Conservation (phyloP, 306 rosid genomes). For the Psophocarpus tetragonolobus region DNA sequence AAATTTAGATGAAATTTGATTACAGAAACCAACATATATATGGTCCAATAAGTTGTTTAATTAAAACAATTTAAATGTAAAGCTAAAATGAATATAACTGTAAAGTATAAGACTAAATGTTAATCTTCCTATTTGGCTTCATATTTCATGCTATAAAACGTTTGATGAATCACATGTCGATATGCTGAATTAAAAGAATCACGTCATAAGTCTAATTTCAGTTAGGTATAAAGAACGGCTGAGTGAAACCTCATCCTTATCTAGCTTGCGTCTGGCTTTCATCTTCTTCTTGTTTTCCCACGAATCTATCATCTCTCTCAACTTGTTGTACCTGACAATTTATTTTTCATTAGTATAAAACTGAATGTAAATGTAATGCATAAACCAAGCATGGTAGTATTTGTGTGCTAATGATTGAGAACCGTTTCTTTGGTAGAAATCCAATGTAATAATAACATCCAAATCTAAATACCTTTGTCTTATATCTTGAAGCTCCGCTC, state of each 20-base stretch:
- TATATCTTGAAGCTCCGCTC: constrained; percentile 55
- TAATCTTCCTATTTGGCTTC: not conserved
- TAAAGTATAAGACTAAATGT: not conserved
- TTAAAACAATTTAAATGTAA: not conserved
- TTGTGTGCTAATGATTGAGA: constrained; percentile 5
- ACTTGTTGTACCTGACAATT: constrained; percentile 61
- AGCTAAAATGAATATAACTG: not conserved
- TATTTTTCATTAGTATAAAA: constrained; percentile 27
- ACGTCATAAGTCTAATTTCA: not conserved
- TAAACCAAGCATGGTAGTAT: constrained; percentile 13
- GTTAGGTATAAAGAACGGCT: constrained; percentile 9
- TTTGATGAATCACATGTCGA: not conserved
- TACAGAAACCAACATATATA: not conserved
- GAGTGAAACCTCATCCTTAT: constrained; percentile 53
- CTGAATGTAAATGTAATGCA: constrained; percentile 2
- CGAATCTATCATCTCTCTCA: constrained; percentile 43
- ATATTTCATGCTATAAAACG: not conserved
- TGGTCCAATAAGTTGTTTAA: not conserved
- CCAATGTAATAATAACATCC: not conserved
- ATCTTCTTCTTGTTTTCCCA: constrained; percentile 72
- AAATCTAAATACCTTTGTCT: constrained; percentile 47
- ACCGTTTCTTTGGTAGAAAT: not conserved
- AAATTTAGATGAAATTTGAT: not conserved
- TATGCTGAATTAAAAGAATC: not conserved
- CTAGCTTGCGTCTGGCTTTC: constrained; percentile 45